Percentiles rank a stretch among this genome's conserved stretches.
These are phyloP conservation scores for Lentinula lateritia DNA, from an alignment of 768 basidiomycete species.

Conservation along the genomic window DNA sequence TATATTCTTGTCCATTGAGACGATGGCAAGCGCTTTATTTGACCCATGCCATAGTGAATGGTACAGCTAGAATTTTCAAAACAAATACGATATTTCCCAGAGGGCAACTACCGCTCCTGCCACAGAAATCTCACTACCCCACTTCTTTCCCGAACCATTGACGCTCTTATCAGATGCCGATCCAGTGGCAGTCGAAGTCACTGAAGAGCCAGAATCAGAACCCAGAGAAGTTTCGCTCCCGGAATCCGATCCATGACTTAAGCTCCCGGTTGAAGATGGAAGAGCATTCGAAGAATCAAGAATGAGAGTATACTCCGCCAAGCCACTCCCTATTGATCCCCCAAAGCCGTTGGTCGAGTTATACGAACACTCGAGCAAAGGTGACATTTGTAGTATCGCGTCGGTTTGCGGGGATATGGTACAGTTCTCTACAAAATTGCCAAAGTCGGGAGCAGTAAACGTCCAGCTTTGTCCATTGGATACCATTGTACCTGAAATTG, in stretches of 20 bases:
- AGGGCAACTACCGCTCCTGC: too few relatives aligned
- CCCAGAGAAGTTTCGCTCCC: not conserved
- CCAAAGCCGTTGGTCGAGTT: not conserved
- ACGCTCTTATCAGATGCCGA: too few relatives aligned
- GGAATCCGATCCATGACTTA: not conserved
- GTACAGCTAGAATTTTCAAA: too few relatives aligned
- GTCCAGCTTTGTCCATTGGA: not conserved
- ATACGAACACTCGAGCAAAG: not conserved
- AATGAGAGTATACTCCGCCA: not conserved
- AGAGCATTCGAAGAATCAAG: not conserved
- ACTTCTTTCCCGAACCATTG: too few relatives aligned
- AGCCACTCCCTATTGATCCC: not conserved
- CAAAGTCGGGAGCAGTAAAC: not conserved
- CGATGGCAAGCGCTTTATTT: too few relatives aligned
- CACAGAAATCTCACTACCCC: too few relatives aligned
- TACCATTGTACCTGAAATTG: not conserved
- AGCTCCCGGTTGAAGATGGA: not conserved
- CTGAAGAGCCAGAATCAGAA: not conserved
- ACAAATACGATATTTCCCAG: too few relatives aligned
- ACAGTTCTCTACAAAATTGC: not conserved
- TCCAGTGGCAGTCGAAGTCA: not conserved
- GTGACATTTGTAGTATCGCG: not conserved
- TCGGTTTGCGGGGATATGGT: not conserved
- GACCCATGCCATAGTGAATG: too few relatives aligned
- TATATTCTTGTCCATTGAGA: too few relatives aligned